These are phyloP conservation scores for Yamadazyma takamatsuzukensis DNA, from an alignment of 805 yeast genomes.

Conservation along the genomic window DNA sequence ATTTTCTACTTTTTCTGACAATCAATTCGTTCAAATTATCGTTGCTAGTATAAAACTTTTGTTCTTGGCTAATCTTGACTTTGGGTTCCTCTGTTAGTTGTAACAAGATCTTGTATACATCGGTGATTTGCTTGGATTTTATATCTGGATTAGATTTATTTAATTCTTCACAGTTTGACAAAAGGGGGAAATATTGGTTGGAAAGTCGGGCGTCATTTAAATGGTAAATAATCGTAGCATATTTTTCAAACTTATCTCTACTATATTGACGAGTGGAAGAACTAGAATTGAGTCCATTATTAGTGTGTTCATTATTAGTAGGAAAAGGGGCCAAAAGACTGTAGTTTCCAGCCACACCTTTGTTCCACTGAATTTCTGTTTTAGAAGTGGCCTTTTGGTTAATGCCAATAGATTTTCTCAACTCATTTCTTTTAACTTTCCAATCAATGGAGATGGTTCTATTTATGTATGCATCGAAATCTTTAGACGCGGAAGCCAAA, in stretches of 20 bases:
- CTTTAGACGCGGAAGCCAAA: constrained; percentile 67
- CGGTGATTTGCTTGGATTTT: constrained; percentile 67
- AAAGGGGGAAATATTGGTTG: constrained; percentile 50
- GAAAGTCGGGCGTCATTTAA: constrained; percentile 67
- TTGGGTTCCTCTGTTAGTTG: constrained; percentile 40
- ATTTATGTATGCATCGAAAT: constrained; percentile 75
- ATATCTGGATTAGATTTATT: constrained; percentile 56
- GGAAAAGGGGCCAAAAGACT: constrained; percentile 33
- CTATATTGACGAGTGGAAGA: constrained; percentile 27
- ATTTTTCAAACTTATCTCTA: constrained; percentile 63
- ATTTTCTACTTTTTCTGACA: constrained; percentile 51
- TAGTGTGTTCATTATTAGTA: constrained; percentile 7
- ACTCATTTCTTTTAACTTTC: constrained; percentile 71
- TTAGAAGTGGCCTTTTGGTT: constrained; percentile 3
- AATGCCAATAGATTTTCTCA: constrained; percentile 69
- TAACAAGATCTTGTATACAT: constrained; percentile 67
- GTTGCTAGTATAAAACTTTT: constrained; percentile 28
- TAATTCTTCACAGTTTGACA: constrained; percentile 57
- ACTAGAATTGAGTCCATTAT: neutral
- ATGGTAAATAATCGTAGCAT: constrained; percentile 67
- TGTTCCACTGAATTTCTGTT: constrained; percentile 33
- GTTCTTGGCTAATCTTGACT: constrained; percentile 32
- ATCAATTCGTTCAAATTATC: constrained; percentile 41
- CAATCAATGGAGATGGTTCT: constrained; percentile 78
- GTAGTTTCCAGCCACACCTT: constrained; percentile 27